Percentiles rank a stretch among this genome's conserved stretches.
Conservation (phyloP, 257 asterid species). For the Nicotiana undulata region DNA sequence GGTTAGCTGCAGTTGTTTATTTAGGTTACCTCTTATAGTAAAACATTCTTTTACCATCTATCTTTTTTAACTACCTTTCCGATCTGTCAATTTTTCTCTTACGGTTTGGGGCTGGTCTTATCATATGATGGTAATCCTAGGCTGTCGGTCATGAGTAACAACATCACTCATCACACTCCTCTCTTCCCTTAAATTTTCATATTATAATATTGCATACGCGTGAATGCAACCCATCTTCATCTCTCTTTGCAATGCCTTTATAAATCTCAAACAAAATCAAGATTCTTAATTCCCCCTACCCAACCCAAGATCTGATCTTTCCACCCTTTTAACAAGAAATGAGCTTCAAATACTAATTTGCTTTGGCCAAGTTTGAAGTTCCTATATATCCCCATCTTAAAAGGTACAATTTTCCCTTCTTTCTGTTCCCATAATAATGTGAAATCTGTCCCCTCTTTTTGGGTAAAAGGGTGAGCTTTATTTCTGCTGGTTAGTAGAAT, state of each 20-base stretch:
- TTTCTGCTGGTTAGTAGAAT: not conserved
- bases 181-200: not conserved
- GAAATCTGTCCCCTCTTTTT: not conserved
- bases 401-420: not conserved
- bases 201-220: not conserved
- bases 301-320: not conserved
- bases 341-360: not conserved
- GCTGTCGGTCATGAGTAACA: conserved; percentile 1
- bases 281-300: not conserved
- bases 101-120: not conserved
- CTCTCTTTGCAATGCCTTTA: not conserved
- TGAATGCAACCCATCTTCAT: not conserved
- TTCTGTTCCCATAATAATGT: not conserved
- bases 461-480: not conserved
- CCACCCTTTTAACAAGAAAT: not conserved
- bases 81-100: not conserved
- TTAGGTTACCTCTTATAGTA: not conserved
- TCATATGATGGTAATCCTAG: not conserved
- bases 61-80: not conserved
- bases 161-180: not conserved
- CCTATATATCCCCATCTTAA: not conserved
- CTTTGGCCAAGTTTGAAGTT: not conserved
- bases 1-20: no score
- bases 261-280: not conserved
- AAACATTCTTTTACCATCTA: not conserved